These are phyloP conservation scores for Phytophthora fragariae DNA, from an alignment of 352 stramenopile species.

Conservation along the genomic window DNA sequence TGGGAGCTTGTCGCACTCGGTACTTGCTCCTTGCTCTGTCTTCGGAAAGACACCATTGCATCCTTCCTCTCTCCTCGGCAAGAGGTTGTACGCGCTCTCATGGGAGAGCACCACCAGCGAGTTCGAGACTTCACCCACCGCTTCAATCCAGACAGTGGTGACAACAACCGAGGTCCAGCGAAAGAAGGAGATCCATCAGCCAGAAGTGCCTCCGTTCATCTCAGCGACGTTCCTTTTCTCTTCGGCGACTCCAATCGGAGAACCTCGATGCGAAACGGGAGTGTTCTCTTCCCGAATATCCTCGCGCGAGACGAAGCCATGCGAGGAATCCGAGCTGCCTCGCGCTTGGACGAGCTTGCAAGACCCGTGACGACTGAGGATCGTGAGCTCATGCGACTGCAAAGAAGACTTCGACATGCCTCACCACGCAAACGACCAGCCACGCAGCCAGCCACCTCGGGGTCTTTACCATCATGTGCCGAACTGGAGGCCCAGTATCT, in stretches of 20 bases:
- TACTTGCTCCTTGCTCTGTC: constrained; percentile 63
- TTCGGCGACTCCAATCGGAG: background rate
- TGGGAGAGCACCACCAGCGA: constrained; percentile 52
- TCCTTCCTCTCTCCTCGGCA: constrained; percentile 61
- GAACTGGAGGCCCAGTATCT: constrained; percentile 60
- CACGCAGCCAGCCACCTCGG: constrained; percentile 9
- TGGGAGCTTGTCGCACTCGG: constrained; percentile 74
- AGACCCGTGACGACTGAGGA: constrained; percentile 25
- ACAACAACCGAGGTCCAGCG: constrained; percentile 5
- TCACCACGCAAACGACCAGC: constrained; percentile 16
- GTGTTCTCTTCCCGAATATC: constrained; percentile 60
- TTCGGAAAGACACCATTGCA: constrained; percentile 65
- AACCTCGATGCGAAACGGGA: constrained; percentile 21
- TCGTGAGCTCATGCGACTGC: constrained; percentile 9
- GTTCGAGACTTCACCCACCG: constrained; percentile 56
- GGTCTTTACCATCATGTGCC: constrained; percentile 37
- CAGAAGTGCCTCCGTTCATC: constrained; percentile 23
- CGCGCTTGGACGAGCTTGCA: constrained; percentile 30
- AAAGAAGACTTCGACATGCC: constrained; percentile 3
- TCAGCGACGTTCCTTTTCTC: constrained; percentile 17
- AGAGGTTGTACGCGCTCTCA: constrained; percentile 59
- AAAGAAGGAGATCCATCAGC: constrained; percentile 7
- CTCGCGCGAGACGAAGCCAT: constrained; percentile 39
- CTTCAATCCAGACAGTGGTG: constrained; percentile 35
- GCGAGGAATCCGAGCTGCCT: constrained; percentile 7